Base-by-base conservation (phyloP, 257 asterid genomes). In the Salvia splendens region DNA sequence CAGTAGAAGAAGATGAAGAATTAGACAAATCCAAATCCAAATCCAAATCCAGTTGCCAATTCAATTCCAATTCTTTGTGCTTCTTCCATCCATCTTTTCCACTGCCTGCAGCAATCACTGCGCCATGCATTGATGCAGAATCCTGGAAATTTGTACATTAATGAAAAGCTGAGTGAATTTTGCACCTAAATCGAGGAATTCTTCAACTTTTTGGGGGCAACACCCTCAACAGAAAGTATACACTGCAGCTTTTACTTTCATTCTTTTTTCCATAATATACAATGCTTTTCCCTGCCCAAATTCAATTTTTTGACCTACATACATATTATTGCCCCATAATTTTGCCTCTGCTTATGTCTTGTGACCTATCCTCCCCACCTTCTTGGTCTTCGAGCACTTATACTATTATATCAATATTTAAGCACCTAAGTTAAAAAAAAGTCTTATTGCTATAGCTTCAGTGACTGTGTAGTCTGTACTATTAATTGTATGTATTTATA, bases 91-190 rank as follows among this genome's bases (percentile, higher is more conserved):
- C 59, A 48, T 24, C 30, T 24, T 24, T 24, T 24, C 30, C 30
- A 24, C 30, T 64, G 30, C 2, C 85, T 71, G 83, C 74, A 42
- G 79, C 80, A 51, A 43, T 75, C 68, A 51, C 82, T 75, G 82
- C 64, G 63, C 75, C 78, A 28, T 81, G 84, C 87, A 77, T 73
- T 73, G 91, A 74, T 78, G 8, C 83, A 73, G 87, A 72, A 48
- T 74, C 84, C 93, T 86, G 84, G 54, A 0, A 40, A 67, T 15
- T 6, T 35, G 64, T 43, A 63, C 71, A 75, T 77, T 46, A 69
- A 74, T 73, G 53, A 65, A 68, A 74, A 70, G 70, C 61, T 53
- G 77, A 73, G 56, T 62, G 47, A 54, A 36, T 53, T 76, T 67
- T 61, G 73, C 87, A 70, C 84, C 20, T 24, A 14, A 30, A 76